phyloP scores from a whole-genome alignment of 2,329 filamentous ascomycete species.

The Cryphonectria nitschkei region DNA sequence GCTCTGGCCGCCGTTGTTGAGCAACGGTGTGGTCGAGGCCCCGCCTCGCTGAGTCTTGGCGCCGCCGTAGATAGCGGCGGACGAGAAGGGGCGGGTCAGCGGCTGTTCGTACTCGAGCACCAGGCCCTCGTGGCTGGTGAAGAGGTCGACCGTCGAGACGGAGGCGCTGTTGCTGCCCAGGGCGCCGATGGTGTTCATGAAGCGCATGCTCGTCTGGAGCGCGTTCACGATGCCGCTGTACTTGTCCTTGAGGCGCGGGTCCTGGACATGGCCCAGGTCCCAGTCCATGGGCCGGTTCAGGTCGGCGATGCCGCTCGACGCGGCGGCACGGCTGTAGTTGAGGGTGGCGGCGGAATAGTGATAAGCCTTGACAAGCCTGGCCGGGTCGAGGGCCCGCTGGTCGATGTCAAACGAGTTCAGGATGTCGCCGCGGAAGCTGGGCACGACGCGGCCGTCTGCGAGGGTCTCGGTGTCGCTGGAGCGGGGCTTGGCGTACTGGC shows the following conservation, averaged over 20 bases:
- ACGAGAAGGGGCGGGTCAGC: slow-evolving; percentile 74
- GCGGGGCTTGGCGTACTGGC: slow-evolving; percentile 95
- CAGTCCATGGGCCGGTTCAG: slow-evolving; percentile 93
- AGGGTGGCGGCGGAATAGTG: slow-evolving; percentile 93
- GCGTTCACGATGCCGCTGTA: slow-evolving; percentile 84
- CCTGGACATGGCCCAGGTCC: slow-evolving; percentile 88
- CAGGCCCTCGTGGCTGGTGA: slow-evolving; percentile 92
- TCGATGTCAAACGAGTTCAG: slow-evolving; percentile 83
- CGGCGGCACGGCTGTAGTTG: slow-evolving; percentile 85
- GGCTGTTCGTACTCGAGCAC: slow-evolving; percentile 93
- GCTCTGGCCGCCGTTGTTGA: slow-evolving; percentile 31
- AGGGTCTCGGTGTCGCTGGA: slow-evolving; percentile 81
- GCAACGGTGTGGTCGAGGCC: slow-evolving; percentile 35
- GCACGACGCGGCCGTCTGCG: slow-evolving; percentile 77
- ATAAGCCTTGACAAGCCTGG: slow-evolving; percentile 85
- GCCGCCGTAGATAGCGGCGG: slow-evolving; percentile 34
- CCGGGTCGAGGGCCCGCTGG: slow-evolving; percentile 80
- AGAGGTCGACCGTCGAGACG: slow-evolving; percentile 90
- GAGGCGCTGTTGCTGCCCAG: slow-evolving; percentile 71
- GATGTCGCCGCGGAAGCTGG: slow-evolving; percentile 93
- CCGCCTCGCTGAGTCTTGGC: slow-evolving; percentile 3
- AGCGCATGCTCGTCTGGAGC: slow-evolving; percentile 87
- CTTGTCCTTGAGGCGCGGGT: slow-evolving; percentile 80
- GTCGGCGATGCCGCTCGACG: slow-evolving; percentile 89
- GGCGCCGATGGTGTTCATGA: slow-evolving; percentile 92